Conservation (phyloP, 805 yeast genomes). For the Candida corydali region DNA sequence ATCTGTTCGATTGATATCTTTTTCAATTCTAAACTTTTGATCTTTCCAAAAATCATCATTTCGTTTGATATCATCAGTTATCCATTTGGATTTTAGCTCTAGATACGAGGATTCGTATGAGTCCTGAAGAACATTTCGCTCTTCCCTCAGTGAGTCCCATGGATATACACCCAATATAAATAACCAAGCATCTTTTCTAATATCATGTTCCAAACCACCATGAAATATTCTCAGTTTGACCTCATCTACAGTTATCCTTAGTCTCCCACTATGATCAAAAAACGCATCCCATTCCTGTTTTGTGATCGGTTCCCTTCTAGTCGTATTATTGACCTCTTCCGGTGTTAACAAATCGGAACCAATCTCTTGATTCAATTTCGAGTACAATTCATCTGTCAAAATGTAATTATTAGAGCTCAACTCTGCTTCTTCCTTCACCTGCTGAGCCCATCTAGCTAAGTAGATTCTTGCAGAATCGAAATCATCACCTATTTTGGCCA, state of each 20-base stretch:
- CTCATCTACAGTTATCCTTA: constrained; percentile 69
- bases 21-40: constrained; percentile 84
- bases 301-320: constrained; percentile 65
- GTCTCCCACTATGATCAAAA: constrained; percentile 75
- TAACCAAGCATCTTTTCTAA: constrained; percentile 79
- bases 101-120: constrained; percentile 60
- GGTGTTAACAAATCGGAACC: constrained; percentile 58
- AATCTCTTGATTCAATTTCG: constrained; percentile 53
- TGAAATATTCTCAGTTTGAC: constrained; percentile 83
- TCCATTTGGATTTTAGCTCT: constrained; percentile 70
- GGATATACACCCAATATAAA: constrained; percentile 80
- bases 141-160: constrained; percentile 77
- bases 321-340: constrained; percentile 55
- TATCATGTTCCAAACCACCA: constrained; percentile 65
- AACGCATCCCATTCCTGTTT: constrained; percentile 77
- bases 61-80: constrained; percentile 46
- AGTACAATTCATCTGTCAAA: constrained; percentile 58
- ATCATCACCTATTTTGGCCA: constrained; percentile 75
- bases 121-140: constrained; percentile 54
- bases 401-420: constrained; percentile 48
- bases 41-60: constrained; percentile 73
- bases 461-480: constrained; percentile 91
- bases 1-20: constrained; percentile 91
- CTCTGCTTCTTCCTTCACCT: constrained; percentile 87
- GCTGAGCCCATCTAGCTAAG: constrained; percentile 94